Base-by-base conservation (phyloP, 441 rosid genomes). In the Breynia disticha region DNA sequence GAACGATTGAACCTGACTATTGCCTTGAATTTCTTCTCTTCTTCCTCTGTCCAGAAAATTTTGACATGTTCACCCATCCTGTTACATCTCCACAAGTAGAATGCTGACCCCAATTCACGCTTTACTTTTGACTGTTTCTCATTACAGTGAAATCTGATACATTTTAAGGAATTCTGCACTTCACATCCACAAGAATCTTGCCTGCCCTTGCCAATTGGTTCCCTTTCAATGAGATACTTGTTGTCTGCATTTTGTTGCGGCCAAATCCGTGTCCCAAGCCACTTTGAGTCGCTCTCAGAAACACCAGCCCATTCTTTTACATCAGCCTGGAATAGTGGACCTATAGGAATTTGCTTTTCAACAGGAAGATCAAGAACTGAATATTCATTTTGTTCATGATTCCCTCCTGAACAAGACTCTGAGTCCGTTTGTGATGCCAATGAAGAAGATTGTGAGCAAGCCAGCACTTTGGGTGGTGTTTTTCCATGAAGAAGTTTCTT, bases 191-290 rank as follows among this genome's bases (percentile, higher is more conserved):
- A 91, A 39, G 74, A 52, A 63, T 78, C 87, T 64, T 74, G 78
- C 55, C 97, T 84, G 59, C 94, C 97, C 74, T 78, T 88, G 39
- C 98, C 98, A 50, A 91, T 88, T 7, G 77, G 91, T 55, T 83
- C 93, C 67, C 93, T 72, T 76, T 90, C 95, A 35, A 87, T 72
- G 10, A 86, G 69, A 54, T 51, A 41, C 20, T 50, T 70, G 9
- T 15, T 62, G 13, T 63, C 70, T 21, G 41, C 41, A 50, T 67
- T 71, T 41, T 64, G 82, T 61, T 67, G 72, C 42, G 97, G 98
- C 98, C 98, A 93, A 50, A 75, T 48, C 53, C 22, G 77, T 43
- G 73, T 68, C 48, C 97, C 98, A 17, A 73, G 45, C 98, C 98
- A 93, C 76, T 82, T 86, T 28, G 67, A 21, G 67, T 86, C 84